phyloP scores from a whole-genome alignment of 2,329 filamentous ascomycete species.

The Colletotrichum sp. region DNA sequence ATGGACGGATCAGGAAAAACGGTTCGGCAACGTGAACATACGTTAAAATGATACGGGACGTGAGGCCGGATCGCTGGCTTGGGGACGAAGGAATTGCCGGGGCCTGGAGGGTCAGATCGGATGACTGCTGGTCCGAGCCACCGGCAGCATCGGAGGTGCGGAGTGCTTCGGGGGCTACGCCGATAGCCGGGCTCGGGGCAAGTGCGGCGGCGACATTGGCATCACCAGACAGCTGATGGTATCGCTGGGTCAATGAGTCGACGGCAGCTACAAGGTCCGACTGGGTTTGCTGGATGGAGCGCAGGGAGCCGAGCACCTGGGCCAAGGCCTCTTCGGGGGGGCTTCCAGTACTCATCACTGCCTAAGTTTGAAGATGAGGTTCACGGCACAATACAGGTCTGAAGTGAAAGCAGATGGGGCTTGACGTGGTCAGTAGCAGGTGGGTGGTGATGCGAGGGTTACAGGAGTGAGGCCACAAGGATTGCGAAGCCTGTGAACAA shows the following conservation, averaged over 20 bases:
- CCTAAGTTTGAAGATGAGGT: not conserved
- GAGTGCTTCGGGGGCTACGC: not conserved
- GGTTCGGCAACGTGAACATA: constrained; percentile 29
- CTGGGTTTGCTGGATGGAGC: constrained; percentile 46
- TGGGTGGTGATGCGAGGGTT: not conserved
- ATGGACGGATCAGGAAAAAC: not conserved
- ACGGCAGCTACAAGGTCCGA: constrained; percentile 43
- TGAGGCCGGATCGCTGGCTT: constrained; percentile 49
- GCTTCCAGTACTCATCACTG: constrained; percentile 3
- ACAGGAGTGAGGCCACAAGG: not conserved
- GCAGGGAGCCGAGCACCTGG: constrained; percentile 34
- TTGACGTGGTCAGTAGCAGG: not conserved
- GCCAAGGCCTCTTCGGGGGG: constrained; percentile 31
- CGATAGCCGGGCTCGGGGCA: not conserved
- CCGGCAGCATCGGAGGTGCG: constrained; percentile 15
- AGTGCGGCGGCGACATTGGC: not conserved
- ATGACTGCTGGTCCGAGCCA: not conserved
- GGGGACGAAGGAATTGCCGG: constrained; percentile 28
- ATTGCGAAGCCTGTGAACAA: not conserved
- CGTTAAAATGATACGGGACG: constrained; percentile 62
- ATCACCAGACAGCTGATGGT: constrained; percentile 7
- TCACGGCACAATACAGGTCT: not conserved
- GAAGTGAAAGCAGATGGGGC: not conserved
- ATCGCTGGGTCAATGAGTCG: constrained; percentile 39
- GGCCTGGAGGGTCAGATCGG: constrained; percentile 24